These are phyloP conservation scores for Gyromitra esculenta DNA, from an alignment of 2,329 filamentous ascomycete species.

Conservation along the genomic window DNA sequence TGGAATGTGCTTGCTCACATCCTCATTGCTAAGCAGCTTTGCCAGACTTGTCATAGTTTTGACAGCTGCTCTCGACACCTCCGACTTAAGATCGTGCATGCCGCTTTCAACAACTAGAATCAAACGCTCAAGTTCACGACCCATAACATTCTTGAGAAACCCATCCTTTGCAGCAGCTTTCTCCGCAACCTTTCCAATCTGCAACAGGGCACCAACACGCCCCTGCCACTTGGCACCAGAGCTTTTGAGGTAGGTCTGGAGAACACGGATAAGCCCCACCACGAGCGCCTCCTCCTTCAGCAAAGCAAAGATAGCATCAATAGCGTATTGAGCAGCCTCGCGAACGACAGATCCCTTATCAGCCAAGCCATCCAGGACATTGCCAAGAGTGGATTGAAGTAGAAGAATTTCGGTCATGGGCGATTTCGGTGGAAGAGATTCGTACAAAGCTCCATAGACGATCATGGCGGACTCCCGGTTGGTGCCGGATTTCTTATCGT, in stretches of 20 bases:
- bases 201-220: conserved; percentile 82
- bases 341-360: conserved; percentile 91
- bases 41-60: conserved; percentile 92
- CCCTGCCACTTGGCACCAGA: conserved; percentile 97
- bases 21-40: conserved; percentile 92
- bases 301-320: conserved; percentile 85
- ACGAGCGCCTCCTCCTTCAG: conserved; percentile 85
- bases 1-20: conserved; percentile 90
- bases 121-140: conserved; percentile 79
- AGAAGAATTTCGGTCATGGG: conserved; percentile 56
- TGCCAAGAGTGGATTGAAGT: conserved; percentile 73
- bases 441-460: conserved; percentile 89
- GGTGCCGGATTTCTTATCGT: conserved; percentile 91
- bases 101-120: conserved; percentile 91
- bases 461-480: conserved; percentile 93
- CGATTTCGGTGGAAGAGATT: conserved; percentile 78
- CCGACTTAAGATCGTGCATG: conserved; percentile 95
- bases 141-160: conserved; percentile 87
- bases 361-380: conserved; percentile 85
- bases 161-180: conserved; percentile 69
- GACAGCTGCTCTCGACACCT: conserved; percentile 85
- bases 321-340: conserved; percentile 91
- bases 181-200: conserved; percentile 92
- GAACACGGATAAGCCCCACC: conserved; percentile 78
- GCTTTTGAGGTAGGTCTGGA: conserved; percentile 80